A percentile compares a stretch with the other conserved stretches of the same genome.
Evolutionary conservation across 2,329 filamentous ascomycete genomes (phyloP).

Genomic region (Penicillium sp.): DNA sequence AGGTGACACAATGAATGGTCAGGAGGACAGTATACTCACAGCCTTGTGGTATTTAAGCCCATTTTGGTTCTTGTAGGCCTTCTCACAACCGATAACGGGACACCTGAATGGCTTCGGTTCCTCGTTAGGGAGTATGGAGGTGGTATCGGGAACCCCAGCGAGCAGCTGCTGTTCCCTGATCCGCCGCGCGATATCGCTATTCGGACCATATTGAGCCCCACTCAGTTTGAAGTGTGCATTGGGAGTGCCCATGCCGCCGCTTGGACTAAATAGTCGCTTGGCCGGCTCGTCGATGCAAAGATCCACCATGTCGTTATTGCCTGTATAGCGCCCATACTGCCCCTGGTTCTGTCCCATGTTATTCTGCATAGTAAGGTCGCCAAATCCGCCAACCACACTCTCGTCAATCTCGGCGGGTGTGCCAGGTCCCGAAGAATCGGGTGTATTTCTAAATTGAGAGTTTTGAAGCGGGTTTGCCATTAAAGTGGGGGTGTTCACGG

Average conservation of each 20-base stretch:
- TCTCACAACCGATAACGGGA: constrained; percentile 96
- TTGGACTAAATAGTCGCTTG: constrained; percentile 87
- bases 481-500: constrained; percentile 90
- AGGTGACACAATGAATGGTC: constrained; percentile 26
- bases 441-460: constrained; percentile 54
- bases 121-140: constrained; percentile 61
- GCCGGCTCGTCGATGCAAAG: constrained; percentile 85
- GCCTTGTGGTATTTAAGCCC: constrained; percentile 86
- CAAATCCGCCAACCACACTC: constrained; percentile 63
- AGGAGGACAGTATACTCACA: constrained; percentile 44
- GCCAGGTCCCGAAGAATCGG: constrained; percentile 66
- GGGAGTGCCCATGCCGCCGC: constrained; percentile 65
- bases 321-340: constrained; percentile 43
- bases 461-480: constrained; percentile 69
- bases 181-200: constrained; percentile 69
- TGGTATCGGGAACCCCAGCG: constrained; percentile 53
- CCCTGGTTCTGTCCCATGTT: constrained; percentile 44
- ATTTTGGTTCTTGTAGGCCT: constrained; percentile 99
- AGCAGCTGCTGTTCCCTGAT: constrained; percentile 64
- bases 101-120: constrained; percentile 98
- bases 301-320: constrained; percentile 55
- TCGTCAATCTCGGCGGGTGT: constrained; percentile 74
- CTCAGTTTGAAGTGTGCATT: constrained; percentile 73
- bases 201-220: constrained; percentile 70
- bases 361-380: constrained; percentile 59